Conservation (phyloP, 1,284 basidiomycete genomes). For the Moesziomyces globuligerus region DNA sequence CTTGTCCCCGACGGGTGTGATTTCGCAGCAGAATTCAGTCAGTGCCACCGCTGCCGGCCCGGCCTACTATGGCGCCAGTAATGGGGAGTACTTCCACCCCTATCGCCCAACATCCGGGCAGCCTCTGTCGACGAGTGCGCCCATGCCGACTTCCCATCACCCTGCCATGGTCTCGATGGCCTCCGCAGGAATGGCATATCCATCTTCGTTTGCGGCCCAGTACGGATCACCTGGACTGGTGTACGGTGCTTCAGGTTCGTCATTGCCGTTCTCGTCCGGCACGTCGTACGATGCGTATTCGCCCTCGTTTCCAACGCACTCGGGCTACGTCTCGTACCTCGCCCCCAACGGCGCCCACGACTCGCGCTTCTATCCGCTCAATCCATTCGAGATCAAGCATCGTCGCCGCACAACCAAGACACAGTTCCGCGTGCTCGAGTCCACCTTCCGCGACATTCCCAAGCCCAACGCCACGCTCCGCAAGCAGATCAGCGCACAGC, state of each 20-base stretch:
- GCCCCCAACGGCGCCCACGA: conserved; percentile 19
- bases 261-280: neutral
- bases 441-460: conserved; percentile 54
- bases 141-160: conserved; percentile 6
- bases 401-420: conserved; percentile 57
- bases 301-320: conserved; percentile 5
- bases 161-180: conserved; percentile 1
- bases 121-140: conserved; percentile 6
- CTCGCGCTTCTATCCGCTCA: conserved; percentile 41
- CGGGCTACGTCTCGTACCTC: conserved; percentile 33
- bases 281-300: conserved; percentile 9
- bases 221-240: conserved; percentile 18
- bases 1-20: conserved; percentile 10
- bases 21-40: neutral
- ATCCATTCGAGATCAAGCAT: conserved; percentile 63
- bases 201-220: conserved; percentile 1
- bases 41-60: neutral
- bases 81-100: conserved; percentile 15
- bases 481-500: conserved; percentile 51
- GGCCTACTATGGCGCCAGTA: neutral
- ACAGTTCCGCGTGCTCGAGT: conserved; percentile 58
- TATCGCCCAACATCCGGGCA: conserved; percentile 13
- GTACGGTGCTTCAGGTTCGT: conserved; percentile 14
- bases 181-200: neutral
- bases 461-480: conserved; percentile 56